Evolutionary conservation across 1,284 basidiomycete genomes (phyloP).

Genomic region (Trichosporon sp.): DNA sequence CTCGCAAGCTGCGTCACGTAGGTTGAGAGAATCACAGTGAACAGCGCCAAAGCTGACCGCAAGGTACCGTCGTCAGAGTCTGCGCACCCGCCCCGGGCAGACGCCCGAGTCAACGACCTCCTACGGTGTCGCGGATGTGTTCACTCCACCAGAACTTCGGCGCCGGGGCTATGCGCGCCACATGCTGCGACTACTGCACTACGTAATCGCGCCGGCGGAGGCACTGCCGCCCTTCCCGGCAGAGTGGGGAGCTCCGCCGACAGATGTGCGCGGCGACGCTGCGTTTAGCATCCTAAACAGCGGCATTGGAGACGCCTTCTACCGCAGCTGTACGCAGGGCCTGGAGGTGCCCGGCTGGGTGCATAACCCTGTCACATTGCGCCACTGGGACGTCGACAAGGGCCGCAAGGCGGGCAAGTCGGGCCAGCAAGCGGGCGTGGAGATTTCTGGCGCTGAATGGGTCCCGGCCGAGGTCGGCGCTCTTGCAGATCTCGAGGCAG

Average conservation of each 20-base stretch:
- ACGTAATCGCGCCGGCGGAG: conserved; percentile 16
- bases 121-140: conserved; percentile 34
- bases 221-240: conserved; percentile 23
- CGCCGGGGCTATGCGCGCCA: conserved; percentile 34
- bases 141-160: conserved; percentile 28
- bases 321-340: conserved; percentile 23
- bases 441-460: not conserved
- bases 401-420: not conserved
- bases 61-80: not conserved
- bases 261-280: conserved; percentile 10
- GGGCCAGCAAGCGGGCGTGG: too few relatives aligned
- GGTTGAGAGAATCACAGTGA: not conserved
- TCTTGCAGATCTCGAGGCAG: not conserved
- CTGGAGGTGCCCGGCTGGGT: conserved; percentile 7
- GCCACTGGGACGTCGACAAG: not conserved
- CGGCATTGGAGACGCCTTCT: conserved; percentile 32
- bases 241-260: conserved; percentile 23
- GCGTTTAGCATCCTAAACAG: conserved; percentile 31
- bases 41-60: not conserved
- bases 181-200: conserved; percentile 33
- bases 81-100: not conserved
- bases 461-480: not conserved
- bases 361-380: not conserved
- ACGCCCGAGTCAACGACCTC: conserved; percentile 3
- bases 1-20: not conserved